Evolutionary conservation across 305 asterid species (phyloP).

Genomic region (Fraxinus sp.): DNA sequence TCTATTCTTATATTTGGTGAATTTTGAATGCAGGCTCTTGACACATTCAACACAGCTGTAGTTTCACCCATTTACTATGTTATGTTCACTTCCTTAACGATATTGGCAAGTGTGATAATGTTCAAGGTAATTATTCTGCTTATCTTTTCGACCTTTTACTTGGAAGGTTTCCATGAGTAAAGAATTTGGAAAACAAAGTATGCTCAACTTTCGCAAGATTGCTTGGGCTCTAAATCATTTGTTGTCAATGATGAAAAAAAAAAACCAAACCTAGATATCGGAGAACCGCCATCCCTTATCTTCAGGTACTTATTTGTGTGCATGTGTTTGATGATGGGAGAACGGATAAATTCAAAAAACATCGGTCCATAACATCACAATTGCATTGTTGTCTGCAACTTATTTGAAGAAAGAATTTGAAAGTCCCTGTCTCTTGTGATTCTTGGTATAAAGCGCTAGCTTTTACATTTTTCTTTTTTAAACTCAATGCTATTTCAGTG

Average conservation of each 20-base stretch:
- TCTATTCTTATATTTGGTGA: conserved; percentile 20
- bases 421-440: not conserved
- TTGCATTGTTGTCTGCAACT: not conserved
- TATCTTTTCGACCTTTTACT: not conserved
- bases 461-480: not conserved
- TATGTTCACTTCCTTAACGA: conserved; percentile 95
- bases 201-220: not conserved
- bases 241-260: not conserved
- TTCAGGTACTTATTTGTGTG: not conserved
- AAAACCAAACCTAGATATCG: not conserved
- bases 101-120: conserved; percentile 97
- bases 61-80: conserved; percentile 97
- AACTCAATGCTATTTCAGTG: not conserved
- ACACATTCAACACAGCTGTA: conserved; percentile 97
- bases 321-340: not conserved
- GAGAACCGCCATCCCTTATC: not conserved
- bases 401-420: not conserved
- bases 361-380: not conserved
- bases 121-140: conserved; percentile 73
- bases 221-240: not conserved
- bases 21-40: conserved; percentile 80
- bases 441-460: not conserved
- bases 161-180: not conserved
- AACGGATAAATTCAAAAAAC: not conserved
- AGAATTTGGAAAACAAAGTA: not conserved